These are phyloP conservation scores for Chloris gayana DNA, from an alignment of 176 grass and related monocot genomes.

Conservation along the genomic window DNA sequence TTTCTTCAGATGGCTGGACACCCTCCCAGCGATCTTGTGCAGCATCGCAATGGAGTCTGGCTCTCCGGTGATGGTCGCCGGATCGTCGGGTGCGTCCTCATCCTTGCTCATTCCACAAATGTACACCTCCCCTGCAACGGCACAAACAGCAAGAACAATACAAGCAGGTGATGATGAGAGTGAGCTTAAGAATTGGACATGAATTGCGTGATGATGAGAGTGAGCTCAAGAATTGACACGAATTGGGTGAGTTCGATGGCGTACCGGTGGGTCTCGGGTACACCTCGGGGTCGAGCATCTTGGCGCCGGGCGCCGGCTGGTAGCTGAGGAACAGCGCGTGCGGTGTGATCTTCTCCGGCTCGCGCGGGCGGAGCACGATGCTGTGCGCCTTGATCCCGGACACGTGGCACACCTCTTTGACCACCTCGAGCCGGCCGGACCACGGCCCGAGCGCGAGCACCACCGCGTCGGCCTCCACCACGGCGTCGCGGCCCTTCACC, in stretches of 20 bases:
- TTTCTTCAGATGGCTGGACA: constrained; percentile 75
- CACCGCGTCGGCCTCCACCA: constrained; percentile 64
- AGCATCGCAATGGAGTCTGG: constrained; percentile 80
- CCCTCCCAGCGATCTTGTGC: constrained; percentile 72
- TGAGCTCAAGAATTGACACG: neutral
- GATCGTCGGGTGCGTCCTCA: constrained; percentile 65
- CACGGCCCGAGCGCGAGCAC: constrained; percentile 90
- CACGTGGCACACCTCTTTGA: constrained; percentile 66
- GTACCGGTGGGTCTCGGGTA: constrained; percentile 86
- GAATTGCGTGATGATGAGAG: neutral
- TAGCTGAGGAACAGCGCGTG: constrained; percentile 91
- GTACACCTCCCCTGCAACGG: constrained; percentile 80
- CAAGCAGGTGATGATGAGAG: neutral
- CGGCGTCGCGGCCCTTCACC: constrained; percentile 49
- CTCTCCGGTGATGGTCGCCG: constrained; percentile 64
- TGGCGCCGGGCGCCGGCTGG: constrained; percentile 68
- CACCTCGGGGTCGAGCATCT: constrained; percentile 86
- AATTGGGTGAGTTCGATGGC: neutral
- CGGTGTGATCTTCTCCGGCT: constrained; percentile 69
- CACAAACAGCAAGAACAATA: neutral
- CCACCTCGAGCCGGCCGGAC: constrained; percentile 53
- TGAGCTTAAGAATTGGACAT: neutral
- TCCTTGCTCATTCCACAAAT: constrained; percentile 85
- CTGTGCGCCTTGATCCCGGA: constrained; percentile 82
- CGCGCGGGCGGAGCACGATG: constrained; percentile 71